Evolutionary conservation across 768 basidiomycete genomes (phyloP), one percentile per base, ranked within the genome.

Genomic region (Strobilomyces echinocephalus): DNA sequence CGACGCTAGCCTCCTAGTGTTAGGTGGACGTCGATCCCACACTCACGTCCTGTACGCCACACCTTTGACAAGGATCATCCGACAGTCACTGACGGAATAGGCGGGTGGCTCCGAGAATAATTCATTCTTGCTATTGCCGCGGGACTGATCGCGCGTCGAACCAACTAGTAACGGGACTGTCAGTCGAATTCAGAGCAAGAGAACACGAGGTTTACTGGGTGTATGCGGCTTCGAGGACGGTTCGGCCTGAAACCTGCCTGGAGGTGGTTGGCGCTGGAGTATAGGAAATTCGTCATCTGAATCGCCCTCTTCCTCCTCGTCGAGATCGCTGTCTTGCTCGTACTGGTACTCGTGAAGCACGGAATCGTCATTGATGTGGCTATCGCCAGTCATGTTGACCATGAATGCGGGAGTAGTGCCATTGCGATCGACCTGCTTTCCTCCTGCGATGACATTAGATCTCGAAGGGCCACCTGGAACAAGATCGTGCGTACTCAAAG

Each of bases 251-350:
- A 44, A 51, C 31, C n/a, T 28, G 28, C 47, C 40, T 0, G 53
- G 54, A 9, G 35, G 11, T 20, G 21, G 0, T 3, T 26, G 8
- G 34, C 12, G 21, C 20, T 26, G 20, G 30, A 4, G 24, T 34
- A 1, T 30, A 21, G 2, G 2, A 16, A 38, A 8, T 16, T 38
- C 36, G 21, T 18, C n/a, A 18, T 48, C 53, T 24, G 4, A 14
- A 14, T 52, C 54, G 0, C 21, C 31, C 0, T 54, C 34, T 1
- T 50, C 58, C 15, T 68, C 65, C 16, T 62, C 66, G 5, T 70
- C 68, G 18, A 68, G 63, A 42, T 68, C 66, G 38, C 68, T 70
- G 31, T 68, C 67, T 21, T 50, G 55, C 18, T 70, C 60, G 11
- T 68, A 69, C 12, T 59, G 60, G 8, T 68, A 68, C 3, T 65